Percentiles rank a stretch among this genome's conserved stretches.
Conservation (phyloP, 1,284 basidiomycete species). For the Ganoderma sp. region DNA sequence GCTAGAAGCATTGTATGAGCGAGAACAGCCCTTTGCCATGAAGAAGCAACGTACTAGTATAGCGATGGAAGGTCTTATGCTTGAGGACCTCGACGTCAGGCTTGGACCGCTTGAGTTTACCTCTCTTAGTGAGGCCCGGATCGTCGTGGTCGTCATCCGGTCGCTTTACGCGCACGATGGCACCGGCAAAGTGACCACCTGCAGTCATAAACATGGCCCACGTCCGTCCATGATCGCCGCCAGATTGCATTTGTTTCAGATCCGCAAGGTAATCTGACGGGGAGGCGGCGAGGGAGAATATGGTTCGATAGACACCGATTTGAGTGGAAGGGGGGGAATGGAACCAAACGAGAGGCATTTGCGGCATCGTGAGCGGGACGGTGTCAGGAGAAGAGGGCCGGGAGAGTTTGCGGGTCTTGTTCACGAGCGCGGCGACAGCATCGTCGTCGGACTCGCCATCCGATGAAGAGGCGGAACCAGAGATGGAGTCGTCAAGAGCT, state of each 20-base stretch:
- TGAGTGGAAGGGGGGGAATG: constrained; percentile 85
- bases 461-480: constrained; percentile 82
- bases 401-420: constrained; percentile 57
- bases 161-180: constrained; percentile 76
- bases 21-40: not conserved
- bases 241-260: constrained; percentile 71
- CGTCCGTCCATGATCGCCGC: constrained; percentile 67
- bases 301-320: constrained; percentile 84
- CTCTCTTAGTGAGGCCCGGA: constrained; percentile 52
- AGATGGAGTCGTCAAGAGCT: constrained; percentile 89
- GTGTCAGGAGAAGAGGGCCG: constrained; percentile 57
- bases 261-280: constrained; percentile 56
- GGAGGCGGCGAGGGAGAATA: constrained; percentile 62
- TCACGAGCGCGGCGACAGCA: constrained; percentile 70
- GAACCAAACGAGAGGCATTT: constrained; percentile 89
- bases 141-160: constrained; percentile 53
- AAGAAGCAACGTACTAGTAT: constrained; percentile 76
- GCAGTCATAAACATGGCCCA: constrained; percentile 98
- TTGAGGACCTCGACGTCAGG: constrained; percentile 80
- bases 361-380: constrained; percentile 51
- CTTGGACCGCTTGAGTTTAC: constrained; percentile 65
- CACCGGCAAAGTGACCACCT: constrained; percentile 96
- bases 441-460: constrained; percentile 61
- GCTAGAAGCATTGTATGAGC: constrained; percentile 55
- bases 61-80: constrained; percentile 98